phyloP scores from a whole-genome alignment of 2,329 filamentous ascomycete genomes.

The Ilyonectria mors-panacis region DNA sequence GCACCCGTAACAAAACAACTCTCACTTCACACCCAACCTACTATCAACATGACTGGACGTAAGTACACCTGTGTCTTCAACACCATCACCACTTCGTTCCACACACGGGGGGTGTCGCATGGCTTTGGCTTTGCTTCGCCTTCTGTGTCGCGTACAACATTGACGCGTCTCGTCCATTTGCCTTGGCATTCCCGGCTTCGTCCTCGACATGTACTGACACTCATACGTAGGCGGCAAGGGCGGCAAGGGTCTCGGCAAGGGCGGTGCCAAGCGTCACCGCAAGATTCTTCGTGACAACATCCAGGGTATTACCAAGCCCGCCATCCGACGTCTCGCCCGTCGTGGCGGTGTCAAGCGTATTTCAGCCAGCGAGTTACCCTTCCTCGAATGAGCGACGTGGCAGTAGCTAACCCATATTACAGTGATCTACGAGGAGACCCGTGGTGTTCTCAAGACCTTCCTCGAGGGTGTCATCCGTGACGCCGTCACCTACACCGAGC shows the following conservation, averaged over 20 bases:
- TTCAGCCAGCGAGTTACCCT: constrained; percentile 80
- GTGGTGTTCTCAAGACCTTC: constrained; percentile 84
- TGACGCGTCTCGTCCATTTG: not conserved
- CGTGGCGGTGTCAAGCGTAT: constrained; percentile 99
- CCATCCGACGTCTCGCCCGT: constrained; percentile 97
- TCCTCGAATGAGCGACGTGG: constrained; percentile 53
- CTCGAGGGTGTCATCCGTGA: constrained; percentile 83
- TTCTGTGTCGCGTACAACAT: not conserved
- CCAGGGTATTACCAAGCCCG: constrained; percentile 98
- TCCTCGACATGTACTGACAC: constrained; percentile 64
- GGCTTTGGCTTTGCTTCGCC: not conserved
- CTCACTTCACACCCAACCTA: constrained; percentile 35
- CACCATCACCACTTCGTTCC: not conserved
- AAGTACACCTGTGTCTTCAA: constrained; percentile 59
- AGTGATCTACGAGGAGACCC: constrained; percentile 86
- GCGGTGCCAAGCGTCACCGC: constrained; percentile 97
- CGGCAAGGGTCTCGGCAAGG: constrained; percentile 98
- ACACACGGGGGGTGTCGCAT: not conserved
- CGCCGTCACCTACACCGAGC: constrained; percentile 84
- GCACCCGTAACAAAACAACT: constrained; percentile 29
- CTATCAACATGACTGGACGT: constrained; percentile 78
- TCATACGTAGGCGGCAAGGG: constrained; percentile 84
- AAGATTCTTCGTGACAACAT: constrained; percentile 99
- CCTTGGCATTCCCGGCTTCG: constrained; percentile 68
- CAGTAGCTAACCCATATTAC: constrained; percentile 25